Conservation (phyloP, 1,284 basidiomycete genomes). For the Lentinus polychrous region DNA sequence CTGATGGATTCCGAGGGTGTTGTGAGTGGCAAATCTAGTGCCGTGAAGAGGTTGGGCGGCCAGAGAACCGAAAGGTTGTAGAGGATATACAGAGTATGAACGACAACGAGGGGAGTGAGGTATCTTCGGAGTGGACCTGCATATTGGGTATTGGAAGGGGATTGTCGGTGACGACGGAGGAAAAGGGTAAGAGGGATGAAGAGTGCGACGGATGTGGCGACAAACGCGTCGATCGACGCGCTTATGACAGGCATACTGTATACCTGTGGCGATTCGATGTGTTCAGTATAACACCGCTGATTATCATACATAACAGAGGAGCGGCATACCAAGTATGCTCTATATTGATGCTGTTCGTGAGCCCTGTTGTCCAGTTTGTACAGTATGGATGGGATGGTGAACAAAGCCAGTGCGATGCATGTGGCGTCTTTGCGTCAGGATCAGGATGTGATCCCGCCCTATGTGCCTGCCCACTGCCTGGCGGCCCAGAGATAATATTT, state of each 20-base stretch:
- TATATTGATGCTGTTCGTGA: no score
- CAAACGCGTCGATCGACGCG: conserved; percentile 22
- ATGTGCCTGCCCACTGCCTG: no score
- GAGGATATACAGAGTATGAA: conserved; percentile 50
- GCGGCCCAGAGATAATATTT: no score
- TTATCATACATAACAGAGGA: no score
- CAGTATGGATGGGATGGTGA: no score
- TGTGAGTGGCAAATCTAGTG: conserved; percentile 46
- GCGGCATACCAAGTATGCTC: no score
- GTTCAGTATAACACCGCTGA: no score
- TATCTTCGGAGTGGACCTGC: conserved; percentile 16
- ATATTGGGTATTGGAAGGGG: conserved; percentile 5
- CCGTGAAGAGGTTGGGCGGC: conserved; percentile 58
- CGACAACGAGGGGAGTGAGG: conserved; percentile 34
- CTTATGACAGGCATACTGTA: conserved; percentile 21
- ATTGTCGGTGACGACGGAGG: conserved; percentile 14
- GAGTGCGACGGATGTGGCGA: conserved; percentile 18
- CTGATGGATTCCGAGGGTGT: conserved; percentile 47
- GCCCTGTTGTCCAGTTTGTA: no score
- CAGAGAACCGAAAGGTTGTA: conserved; percentile 40
- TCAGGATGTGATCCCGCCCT: no score
- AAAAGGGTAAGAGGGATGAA: conserved; percentile 15
- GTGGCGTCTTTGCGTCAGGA: no score
- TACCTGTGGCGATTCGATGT: no score
- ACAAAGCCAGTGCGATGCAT: no score